Base-by-base conservation (phyloP, 257 asterid genomes). In the Plectranthus barbatus region DNA sequence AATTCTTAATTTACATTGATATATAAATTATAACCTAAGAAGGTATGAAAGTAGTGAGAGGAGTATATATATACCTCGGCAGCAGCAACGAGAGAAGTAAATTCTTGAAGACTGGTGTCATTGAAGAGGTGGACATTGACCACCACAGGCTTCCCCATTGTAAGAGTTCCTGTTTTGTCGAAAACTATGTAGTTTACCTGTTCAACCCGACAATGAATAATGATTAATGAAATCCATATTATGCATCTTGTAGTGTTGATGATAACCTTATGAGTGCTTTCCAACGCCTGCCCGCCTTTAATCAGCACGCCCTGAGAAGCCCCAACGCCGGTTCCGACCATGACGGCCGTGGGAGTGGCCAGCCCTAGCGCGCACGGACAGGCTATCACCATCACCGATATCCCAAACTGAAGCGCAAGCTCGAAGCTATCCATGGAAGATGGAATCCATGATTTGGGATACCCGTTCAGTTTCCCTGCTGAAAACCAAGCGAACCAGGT, bases 361-460 rank as follows among this genome's bases (percentile, higher is more conserved):
- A 89, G 63, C 61, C 95, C 97, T 36, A 86, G 94, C 12, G 97
- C 97, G 55, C 97, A 89, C 0, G 97, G 97, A 71, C 95, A 89
- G 9, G 97, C 97, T 56, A 89, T 81, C 26, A 89, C 95, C 95
- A 89, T 81, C n/a, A 86, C 97, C 6, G 97, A 75, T 37, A 89
- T 89, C 10, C 97, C 95, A 31, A 90, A 90, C 79, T 90, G 93
- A 21, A 90, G 90, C 7, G 97, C 90, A 41, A 90, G 88, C 85
- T 90, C 87, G 48, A 87, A 83, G 36, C 88, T 62, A 65, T 86
- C 92, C 94, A 84, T 87, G 3, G 90, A 78, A 59, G 80, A 40
- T 0, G 94, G 95, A 63, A 90, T 75, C 97, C 91, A 83, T 0
- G 85, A 69, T 76, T 71, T 72, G 0, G 95, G 96, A 64, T 85